Conservation (phyloP, 352 stramenopile species). For the Phytophthora ramorum region DNA sequence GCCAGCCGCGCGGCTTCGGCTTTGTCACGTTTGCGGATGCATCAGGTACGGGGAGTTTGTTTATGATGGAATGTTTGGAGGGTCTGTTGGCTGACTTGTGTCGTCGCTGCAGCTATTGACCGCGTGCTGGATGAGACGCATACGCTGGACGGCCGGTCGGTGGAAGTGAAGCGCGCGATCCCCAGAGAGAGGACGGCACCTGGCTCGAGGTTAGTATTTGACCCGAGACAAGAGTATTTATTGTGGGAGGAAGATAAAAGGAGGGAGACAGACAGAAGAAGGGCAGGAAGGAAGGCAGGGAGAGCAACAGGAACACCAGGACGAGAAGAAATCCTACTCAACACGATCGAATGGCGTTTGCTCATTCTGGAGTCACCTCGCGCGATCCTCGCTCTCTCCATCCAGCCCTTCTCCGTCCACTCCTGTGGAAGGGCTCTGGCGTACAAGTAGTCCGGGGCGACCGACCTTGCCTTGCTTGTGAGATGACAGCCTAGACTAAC, state of each 20-base stretch:
- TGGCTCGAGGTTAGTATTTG: slow-evolving; percentile 77
- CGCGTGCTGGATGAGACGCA: slow-evolving; percentile 88
- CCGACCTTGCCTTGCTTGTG: background rate
- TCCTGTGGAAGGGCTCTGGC: slow-evolving; percentile 35
- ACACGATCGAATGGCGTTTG: slow-evolving; percentile 47
- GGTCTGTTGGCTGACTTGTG: slow-evolving; percentile 31
- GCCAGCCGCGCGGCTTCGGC: slow-evolving; percentile 91
- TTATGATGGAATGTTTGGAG: slow-evolving; percentile 4
- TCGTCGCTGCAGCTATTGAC: slow-evolving; percentile 62
- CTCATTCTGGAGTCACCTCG: slow-evolving; percentile 30
- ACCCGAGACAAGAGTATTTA: slow-evolving; percentile 33
- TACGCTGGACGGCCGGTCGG: slow-evolving; percentile 89
- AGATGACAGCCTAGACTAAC: slow-evolving; percentile 26
- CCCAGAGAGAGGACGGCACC: slow-evolving; percentile 80
- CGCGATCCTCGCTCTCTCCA: slow-evolving; percentile 40
- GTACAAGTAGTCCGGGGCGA: slow-evolving; percentile 10
- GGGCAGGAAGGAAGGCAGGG: slow-evolving; percentile 38
- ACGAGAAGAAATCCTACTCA: slow-evolving; percentile 42
- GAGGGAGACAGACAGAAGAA: slow-evolving; percentile 33
- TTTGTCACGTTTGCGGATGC: slow-evolving; percentile 94
- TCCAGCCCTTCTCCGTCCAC: slow-evolving; percentile 42
- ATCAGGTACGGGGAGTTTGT: slow-evolving; percentile 57
- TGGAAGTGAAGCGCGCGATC: slow-evolving; percentile 94
- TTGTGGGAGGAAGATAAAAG: slow-evolving; percentile 31
- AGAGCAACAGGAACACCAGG: slow-evolving; percentile 31